phyloP scores from a whole-genome alignment of 768 basidiomycete genomes.

The Mycena sanguinolenta region DNA sequence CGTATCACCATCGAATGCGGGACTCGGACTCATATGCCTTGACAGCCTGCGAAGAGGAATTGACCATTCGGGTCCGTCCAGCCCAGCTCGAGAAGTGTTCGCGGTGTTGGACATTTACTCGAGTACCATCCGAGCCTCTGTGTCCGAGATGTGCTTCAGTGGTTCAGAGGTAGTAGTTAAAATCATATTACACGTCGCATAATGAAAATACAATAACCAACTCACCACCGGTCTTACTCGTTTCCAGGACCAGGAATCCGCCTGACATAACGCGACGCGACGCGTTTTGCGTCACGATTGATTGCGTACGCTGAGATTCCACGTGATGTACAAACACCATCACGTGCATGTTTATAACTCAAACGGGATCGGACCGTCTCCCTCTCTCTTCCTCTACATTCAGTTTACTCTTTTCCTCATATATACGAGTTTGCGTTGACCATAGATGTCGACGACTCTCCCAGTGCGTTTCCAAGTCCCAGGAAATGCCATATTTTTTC shows the following conservation, averaged over 20 bases:
- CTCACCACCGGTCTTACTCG: no score
- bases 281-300: not conserved
- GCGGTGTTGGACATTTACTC: constrained; percentile 89
- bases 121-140: constrained; percentile 61
- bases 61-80: constrained; percentile 72
- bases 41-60: constrained; percentile 41
- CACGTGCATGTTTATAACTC: constrained; percentile 29
- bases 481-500: not conserved
- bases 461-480: constrained; percentile 19
- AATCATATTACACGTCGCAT: not conserved
- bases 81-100: constrained; percentile 82
- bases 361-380: not conserved
- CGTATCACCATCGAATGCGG: constrained; percentile 22
- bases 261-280: no score
- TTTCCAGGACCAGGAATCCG: no score
- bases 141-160: constrained; percentile 73
- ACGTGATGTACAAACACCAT: not conserved
- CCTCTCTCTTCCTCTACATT: constrained; percentile 22
- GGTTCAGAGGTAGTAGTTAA: constrained; percentile 32
- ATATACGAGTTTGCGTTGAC: constrained; percentile 22
- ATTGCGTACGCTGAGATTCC: not conserved
- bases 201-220: not conserved
- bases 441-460: constrained; percentile 33
- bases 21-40: constrained; percentile 6
- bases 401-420: constrained; percentile 11